Percentiles rank a stretch among this genome's conserved stretches.
These are phyloP conservation scores for Oryza glaberrima DNA, from an alignment of 176 grass and related monocot species.

Conservation along the genomic window DNA sequence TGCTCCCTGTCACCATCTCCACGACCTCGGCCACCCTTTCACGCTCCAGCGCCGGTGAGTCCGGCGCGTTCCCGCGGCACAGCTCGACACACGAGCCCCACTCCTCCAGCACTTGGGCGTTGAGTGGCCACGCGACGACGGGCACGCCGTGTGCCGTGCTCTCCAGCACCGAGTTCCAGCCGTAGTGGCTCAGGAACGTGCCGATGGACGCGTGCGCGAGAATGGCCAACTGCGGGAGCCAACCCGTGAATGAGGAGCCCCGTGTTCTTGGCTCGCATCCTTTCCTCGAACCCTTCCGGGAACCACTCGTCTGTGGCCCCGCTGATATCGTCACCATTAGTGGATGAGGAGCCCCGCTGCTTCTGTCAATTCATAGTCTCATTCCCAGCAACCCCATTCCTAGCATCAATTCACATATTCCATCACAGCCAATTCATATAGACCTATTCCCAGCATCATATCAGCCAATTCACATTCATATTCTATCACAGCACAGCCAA, in stretches of 20 bases:
- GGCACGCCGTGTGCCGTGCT: constrained; percentile 42
- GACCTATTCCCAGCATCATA: too few relatives aligned
- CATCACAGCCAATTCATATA: too few relatives aligned
- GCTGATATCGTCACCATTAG: too few relatives aligned
- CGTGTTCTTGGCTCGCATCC: neutral
- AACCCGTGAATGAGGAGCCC: constrained; percentile 32
- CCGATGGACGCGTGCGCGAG: constrained; percentile 41
- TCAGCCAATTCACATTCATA: too few relatives aligned
- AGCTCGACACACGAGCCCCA: constrained; percentile 36
- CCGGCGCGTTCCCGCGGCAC: too few relatives aligned
- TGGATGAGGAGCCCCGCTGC: too few relatives aligned
- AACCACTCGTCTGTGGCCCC: neutral
- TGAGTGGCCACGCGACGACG: constrained; percentile 43
- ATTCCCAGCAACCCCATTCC: neutral
- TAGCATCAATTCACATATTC: neutral
- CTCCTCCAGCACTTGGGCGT: constrained; percentile 28
- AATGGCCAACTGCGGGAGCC: constrained; percentile 40
- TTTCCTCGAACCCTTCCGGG: constrained; percentile 43
- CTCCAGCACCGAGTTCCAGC: constrained; percentile 55
- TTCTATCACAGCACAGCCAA: too few relatives aligned
- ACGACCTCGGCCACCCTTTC: too few relatives aligned
- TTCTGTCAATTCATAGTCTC: too few relatives aligned
- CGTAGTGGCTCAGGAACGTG: constrained; percentile 52
- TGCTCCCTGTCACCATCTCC: too few relatives aligned
- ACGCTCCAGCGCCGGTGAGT: too few relatives aligned